Percentiles rank a stretch among this genome's conserved stretches.
Evolutionary conservation across 2,329 filamentous ascomycete species (phyloP).

Genomic region (Cryphonectria japonica): DNA sequence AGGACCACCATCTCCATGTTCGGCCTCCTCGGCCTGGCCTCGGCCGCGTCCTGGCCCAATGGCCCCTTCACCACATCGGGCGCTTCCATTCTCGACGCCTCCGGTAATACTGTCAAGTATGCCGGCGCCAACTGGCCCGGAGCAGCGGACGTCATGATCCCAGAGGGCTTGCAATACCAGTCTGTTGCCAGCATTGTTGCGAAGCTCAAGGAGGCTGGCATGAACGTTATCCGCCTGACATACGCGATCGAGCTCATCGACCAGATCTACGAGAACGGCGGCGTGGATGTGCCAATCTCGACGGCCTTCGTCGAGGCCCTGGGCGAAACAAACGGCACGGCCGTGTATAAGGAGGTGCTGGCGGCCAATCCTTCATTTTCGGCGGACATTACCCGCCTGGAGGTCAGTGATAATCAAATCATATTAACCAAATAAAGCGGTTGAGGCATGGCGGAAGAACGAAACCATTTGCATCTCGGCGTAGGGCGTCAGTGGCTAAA

Average conservation of each 20-base stretch:
- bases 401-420: slow-evolving; percentile 34
- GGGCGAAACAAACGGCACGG: slow-evolving; percentile 52
- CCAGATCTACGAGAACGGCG: slow-evolving; percentile 45
- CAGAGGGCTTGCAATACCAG: slow-evolving; percentile 58
- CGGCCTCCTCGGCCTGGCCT: slow-evolving; percentile 14
- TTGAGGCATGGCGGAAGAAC: too few relatives aligned
- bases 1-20: slow-evolving; percentile 12
- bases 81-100: slow-evolving; percentile 38
- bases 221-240: slow-evolving; percentile 59
- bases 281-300: slow-evolving; percentile 43
- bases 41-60: slow-evolving; percentile 28
- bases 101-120: slow-evolving; percentile 43
- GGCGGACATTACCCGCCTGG: slow-evolving; percentile 50
- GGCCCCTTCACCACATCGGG: slow-evolving; percentile 30
- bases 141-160: slow-evolving; percentile 58
- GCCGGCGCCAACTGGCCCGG: slow-evolving; percentile 59
- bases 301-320: slow-evolving; percentile 44
- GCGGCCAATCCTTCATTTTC: slow-evolving; percentile 54
- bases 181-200: slow-evolving; percentile 52
- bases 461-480: background rate
- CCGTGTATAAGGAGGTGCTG: slow-evolving; percentile 50
- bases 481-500: background rate
- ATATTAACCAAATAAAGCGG: too few relatives aligned
- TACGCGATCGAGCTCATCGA: slow-evolving; percentile 63
- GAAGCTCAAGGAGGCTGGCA: slow-evolving; percentile 54